Conservation (phyloP, 202 grass and related monocot genomes). For the Zoysia matrella region DNA sequence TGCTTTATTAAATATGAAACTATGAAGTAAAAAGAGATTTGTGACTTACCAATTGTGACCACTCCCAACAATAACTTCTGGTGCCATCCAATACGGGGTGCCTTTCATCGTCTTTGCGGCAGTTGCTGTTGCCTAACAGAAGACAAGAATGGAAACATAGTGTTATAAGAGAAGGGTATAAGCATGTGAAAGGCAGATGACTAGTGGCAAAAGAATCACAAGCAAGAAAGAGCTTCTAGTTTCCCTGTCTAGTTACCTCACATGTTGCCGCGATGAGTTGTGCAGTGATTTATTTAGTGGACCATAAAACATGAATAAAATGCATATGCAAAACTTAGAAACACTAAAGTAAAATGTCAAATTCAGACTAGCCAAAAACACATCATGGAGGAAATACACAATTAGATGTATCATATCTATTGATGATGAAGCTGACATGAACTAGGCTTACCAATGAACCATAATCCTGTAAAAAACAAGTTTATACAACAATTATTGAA, state of each 20-base stretch:
- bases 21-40: neutral
- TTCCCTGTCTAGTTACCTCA: neutral
- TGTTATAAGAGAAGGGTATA: too few species aligned
- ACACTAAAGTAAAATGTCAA: neutral
- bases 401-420: neutral
- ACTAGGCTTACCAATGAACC: neutral
- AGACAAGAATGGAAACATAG: neutral
- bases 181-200: neutral
- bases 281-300: neutral
- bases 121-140: slow-evolving; percentile 78
- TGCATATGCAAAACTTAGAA: neutral
- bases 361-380: neutral
- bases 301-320: neutral
- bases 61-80: slow-evolving; percentile 96
- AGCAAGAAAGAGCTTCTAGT: neutral
- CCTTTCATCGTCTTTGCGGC: slow-evolving; percentile 96
- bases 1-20: neutral
- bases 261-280: neutral
- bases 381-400: neutral
- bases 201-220: neutral
- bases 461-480: neutral
- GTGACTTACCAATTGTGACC: slow-evolving; percentile 70
- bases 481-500: neutral
- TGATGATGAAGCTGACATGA: neutral
- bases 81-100: slow-evolving; percentile 94